Evolutionary conservation across 306 rosid genomes (phyloP), one percentile per base, ranked within the genome.

Genomic region (Corylus americana): DNA sequence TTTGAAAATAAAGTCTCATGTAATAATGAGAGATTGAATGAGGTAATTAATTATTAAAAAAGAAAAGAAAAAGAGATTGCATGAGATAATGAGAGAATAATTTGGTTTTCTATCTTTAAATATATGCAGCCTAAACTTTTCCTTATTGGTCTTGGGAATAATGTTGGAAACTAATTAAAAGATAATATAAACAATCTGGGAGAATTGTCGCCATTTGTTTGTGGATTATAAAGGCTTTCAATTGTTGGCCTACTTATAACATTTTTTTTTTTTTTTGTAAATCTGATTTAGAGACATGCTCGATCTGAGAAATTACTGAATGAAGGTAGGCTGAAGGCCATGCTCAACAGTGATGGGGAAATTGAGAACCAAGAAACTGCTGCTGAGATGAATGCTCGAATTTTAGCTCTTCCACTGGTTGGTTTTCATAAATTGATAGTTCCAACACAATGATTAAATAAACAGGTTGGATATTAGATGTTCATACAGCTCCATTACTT

Each of bases 331-430:
- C 83, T 94, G 85, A 94, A 88, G 86, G 76, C 85, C 74, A 81
- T 90, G 76, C 92, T 94, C 79, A 91, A 89, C 84, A 83, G 90
- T 79, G 86, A 91, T 84, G 98, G 97, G 78, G 94, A 92, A 79
- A 75, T 91, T 66, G 98, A 91, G 80, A 75, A 83, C 71, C 92
- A 77, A 63, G 97, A 87, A 75, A 64, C 69, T 9, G 87, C 72
- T 27, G 73, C 93, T 7, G 90, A 86, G 71, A 74, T 84, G 17
- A 81, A 82, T 55, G 73, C 89, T 22, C 75, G 83, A 79, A 77
- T 77, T 70, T 35, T 67, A 13, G 89, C 87, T 73, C 37, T 50
- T 71, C 55, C 85, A 27, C 85, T 85, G 94, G 98, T 92, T 82
- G 59, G 81, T 86, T 84, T 71, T 85, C 80, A 47, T 47, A 7